Base-by-base conservation (phyloP, 768 basidiomycete genomes). In the Tephrocybe sp. region DNA sequence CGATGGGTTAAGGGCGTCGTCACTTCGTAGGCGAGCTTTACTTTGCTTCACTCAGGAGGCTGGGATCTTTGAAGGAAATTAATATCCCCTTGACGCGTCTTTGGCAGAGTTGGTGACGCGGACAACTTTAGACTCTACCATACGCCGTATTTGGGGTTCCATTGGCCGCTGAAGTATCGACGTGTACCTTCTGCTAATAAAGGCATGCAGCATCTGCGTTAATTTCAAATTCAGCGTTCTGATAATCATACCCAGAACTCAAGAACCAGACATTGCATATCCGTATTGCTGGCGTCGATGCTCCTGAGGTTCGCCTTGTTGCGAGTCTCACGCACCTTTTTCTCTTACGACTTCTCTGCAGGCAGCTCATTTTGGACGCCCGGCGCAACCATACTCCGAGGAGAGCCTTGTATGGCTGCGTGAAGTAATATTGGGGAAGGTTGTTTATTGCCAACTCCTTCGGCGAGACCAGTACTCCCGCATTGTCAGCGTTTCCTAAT, bases 91-190 rank as follows among this genome's bases (percentile, higher is more conserved):
- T 5, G 37, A 37, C 32, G 34, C 34, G 36, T 21, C 27, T 44
- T 16, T 18, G 3, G 42, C 24, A 91, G 89, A 53, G 91, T 92
- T 44, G 89, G 89, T 3, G 92, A 94, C 60, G 84, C 79, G 11
- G 95, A 98, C 66, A 92, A 92, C 61, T 94, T 96, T 65, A 73
- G 89, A 22, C 63, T 98, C 25, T 97, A 84, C 57, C 95, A 98
- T 61, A 93, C 85, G 0, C 94, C 95, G 0, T 75, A 79, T 0
- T 62, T 89, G 22, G 87, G 89, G 27, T 92, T 85, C 74, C 71
- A 75, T 40, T 88, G 82, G 76, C 90, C 87, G 0, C 53, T 90
- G 53, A 88, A 84, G 55, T 74, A 90, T 42, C 77, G 89, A 48
- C 62, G 65, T 12, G 70, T 93, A 30, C 92, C 94, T 0, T 63